These are phyloP conservation scores for Salix exigua DNA, from an alignment of 345 rosid species.

Conservation along the genomic window DNA sequence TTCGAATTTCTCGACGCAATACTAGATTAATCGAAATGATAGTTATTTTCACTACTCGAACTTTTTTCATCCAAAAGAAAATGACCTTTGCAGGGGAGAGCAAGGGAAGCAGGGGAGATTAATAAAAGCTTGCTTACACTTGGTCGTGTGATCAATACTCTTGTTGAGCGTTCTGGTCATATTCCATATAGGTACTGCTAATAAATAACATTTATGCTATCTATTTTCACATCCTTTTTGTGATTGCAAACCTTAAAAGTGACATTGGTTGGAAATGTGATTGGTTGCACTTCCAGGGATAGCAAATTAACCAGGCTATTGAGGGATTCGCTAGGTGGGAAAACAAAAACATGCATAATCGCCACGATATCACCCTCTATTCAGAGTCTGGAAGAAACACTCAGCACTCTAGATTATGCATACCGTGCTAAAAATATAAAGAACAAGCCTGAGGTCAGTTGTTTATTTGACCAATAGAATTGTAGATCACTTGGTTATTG, in stretches of 20 bases:
- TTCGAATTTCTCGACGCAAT: neutral
- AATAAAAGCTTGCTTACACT: slow-evolving; percentile 98
- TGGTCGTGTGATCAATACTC: slow-evolving; percentile 94
- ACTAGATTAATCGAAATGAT: neutral
- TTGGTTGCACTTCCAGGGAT: slow-evolving; percentile 56
- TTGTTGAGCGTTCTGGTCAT: slow-evolving; percentile 98
- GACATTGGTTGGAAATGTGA: slow-evolving; percentile 7
- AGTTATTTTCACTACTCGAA: neutral
- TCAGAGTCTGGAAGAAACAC: slow-evolving; percentile 93
- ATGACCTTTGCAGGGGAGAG: slow-evolving; percentile 75
- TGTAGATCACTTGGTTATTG: slow-evolving; percentile 3
- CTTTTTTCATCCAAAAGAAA: slow-evolving; percentile 10
- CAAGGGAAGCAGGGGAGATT: slow-evolving; percentile 99
- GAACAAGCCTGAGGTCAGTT: slow-evolving; percentile 91
- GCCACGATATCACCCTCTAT: slow-evolving; percentile 94
- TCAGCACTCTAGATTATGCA: slow-evolving; percentile 97
- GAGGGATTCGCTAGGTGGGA: slow-evolving; percentile 98
- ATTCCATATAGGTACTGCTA: slow-evolving; percentile 74
- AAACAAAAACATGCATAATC: slow-evolving; percentile 97
- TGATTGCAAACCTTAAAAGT: slow-evolving; percentile 1
- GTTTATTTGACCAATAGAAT: neutral
- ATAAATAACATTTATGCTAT: neutral
- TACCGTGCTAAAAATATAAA: slow-evolving; percentile 98
- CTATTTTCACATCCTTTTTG: slow-evolving; percentile 4
- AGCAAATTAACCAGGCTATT: slow-evolving; percentile 91